Evolutionary conservation across 805 yeast genomes (phyloP).

Genomic region (Zygosaccharomyces pseudorouxii): DNA sequence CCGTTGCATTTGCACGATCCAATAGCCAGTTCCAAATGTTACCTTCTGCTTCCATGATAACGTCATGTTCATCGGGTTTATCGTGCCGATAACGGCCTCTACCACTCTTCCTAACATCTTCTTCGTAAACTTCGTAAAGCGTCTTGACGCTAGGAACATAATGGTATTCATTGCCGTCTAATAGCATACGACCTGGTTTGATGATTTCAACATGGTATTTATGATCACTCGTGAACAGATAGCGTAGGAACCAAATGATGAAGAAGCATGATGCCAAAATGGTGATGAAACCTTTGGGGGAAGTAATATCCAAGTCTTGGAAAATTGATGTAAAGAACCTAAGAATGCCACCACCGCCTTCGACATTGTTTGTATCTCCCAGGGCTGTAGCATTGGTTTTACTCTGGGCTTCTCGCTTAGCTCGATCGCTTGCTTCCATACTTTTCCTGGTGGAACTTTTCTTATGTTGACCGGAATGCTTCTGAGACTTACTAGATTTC

Average conservation of each 20-base stretch:
- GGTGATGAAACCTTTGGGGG: slow-evolving; percentile 16
- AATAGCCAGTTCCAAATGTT: slow-evolving; percentile 73
- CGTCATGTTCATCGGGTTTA: slow-evolving; percentile 16
- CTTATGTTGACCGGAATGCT: slow-evolving; percentile 7
- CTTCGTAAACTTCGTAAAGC: slow-evolving; percentile 30
- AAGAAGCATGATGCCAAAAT: slow-evolving; percentile 8
- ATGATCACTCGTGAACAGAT: slow-evolving; percentile 5
- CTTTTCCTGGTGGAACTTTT: slow-evolving; percentile 6
- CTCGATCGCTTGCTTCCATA: slow-evolving; percentile 10
- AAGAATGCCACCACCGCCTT: neutral
- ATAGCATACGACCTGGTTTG: slow-evolving; percentile 26
- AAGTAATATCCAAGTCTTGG: slow-evolving; percentile 19
- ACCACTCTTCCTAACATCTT: slow-evolving; percentile 18
- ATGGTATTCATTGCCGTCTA: slow-evolving; percentile 38
- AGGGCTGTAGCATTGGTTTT: neutral
- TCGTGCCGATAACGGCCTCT: slow-evolving; percentile 6
- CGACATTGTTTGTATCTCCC: neutral
- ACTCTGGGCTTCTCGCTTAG: neutral
- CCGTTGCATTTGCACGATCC: slow-evolving; percentile 33
- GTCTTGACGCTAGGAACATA: slow-evolving; percentile 41
- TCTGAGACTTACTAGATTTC: slow-evolving; percentile 16
- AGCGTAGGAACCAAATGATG: slow-evolving; percentile 12
- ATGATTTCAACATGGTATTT: slow-evolving; percentile 17
- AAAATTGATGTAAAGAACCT: slow-evolving; percentile 8
- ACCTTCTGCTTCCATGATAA: slow-evolving; percentile 47